Evolutionary conservation across 2,329 filamentous ascomycete species (phyloP).

Genomic region (Colletotrichum sp.): DNA sequence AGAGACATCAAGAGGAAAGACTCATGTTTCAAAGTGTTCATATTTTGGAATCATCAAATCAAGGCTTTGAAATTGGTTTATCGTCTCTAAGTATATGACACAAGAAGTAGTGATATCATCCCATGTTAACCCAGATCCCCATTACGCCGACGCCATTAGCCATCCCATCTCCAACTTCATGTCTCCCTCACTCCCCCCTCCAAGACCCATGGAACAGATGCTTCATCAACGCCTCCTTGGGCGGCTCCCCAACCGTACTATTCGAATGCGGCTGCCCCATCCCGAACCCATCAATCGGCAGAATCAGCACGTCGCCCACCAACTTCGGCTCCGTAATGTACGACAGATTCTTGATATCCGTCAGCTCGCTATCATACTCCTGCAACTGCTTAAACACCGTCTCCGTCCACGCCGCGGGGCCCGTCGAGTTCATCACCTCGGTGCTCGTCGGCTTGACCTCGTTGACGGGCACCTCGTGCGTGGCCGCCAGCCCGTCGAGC

Average conservation of each 20-base stretch:
- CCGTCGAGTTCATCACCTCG: constrained; percentile 36
- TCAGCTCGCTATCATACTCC: constrained; percentile 23
- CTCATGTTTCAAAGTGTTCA: not conserved
- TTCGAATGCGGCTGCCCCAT: constrained; percentile 31
- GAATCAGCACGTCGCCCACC: constrained; percentile 26
- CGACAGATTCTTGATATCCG: not conserved
- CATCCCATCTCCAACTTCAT: not conserved
- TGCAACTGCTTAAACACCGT: constrained; percentile 32
- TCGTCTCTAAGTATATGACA: not conserved
- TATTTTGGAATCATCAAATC: not conserved
- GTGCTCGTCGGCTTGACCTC: constrained; percentile 26
- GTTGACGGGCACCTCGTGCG: not conserved
- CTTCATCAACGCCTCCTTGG: constrained; percentile 28
- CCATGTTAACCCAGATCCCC: not conserved
- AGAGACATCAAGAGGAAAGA: not conserved
- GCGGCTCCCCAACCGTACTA: constrained; percentile 31
- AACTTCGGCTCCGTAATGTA: constrained; percentile 19
- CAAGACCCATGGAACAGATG: constrained; percentile 26
- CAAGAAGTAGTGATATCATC: not conserved
- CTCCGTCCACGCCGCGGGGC: constrained; percentile 35
- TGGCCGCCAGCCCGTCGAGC: constrained; percentile 21
- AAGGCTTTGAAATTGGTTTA: not conserved
- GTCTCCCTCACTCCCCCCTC: not conserved
- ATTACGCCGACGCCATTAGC: not conserved
- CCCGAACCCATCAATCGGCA: constrained; percentile 32